Percentiles rank a stretch among this genome's conserved stretches.
These are phyloP conservation scores for Dimocarpus longan DNA, from an alignment of 345 rosid genomes.

Conservation along the genomic window DNA sequence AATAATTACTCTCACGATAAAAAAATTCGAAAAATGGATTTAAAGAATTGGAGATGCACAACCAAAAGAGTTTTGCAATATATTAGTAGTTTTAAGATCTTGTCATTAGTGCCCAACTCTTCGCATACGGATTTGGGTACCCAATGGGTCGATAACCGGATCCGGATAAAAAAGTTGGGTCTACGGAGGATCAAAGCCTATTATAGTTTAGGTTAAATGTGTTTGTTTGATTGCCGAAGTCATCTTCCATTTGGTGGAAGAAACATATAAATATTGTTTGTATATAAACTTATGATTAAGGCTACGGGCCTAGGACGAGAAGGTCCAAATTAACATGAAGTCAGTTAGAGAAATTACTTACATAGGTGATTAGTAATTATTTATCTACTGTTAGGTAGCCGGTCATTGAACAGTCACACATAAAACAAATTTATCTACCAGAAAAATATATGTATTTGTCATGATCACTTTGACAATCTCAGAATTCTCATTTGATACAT, in stretches of 20 bases:
- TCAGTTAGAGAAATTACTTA: background rate
- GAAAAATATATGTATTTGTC: background rate
- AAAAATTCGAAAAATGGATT: no score
- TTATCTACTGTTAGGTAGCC: slow-evolving; percentile 2
- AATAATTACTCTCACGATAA: no score
- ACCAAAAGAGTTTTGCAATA: no score
- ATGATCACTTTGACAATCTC: no score
- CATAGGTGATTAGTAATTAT: background rate
- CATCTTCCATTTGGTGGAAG: slow-evolving; percentile 9
- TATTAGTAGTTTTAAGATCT: no score
- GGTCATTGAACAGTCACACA: background rate
- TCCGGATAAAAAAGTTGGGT: background rate
- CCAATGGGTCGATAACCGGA: background rate
- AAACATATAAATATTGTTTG: background rate
- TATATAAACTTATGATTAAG: background rate
- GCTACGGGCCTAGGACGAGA: background rate
- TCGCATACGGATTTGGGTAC: background rate
- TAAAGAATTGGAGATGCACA: no score
- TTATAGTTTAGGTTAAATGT: slow-evolving; percentile 1
- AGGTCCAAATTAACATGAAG: background rate
- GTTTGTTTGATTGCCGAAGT: background rate
- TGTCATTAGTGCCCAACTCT: background rate
- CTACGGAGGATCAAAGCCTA: background rate
- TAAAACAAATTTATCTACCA: background rate
- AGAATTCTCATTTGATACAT: background rate